phyloP scores from a whole-genome alignment of 2,329 filamentous ascomycete species.

The Alternaria sp. region DNA sequence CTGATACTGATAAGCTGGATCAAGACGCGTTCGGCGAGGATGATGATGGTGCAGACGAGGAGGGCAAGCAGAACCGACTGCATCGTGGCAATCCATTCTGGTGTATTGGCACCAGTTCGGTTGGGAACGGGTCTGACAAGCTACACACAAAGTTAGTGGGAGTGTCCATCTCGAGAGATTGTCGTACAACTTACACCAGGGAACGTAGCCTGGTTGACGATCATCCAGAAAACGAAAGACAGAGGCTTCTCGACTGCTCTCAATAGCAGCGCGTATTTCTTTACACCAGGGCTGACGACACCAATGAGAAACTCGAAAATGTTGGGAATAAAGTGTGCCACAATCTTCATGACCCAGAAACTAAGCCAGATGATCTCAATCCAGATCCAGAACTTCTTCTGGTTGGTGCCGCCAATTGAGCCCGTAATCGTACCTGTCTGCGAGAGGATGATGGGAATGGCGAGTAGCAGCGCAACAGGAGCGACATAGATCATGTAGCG shows the following conservation, averaged over 20 bases:
- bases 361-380: conserved; percentile 70
- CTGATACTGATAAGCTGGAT: conserved; percentile 85
- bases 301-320: conserved; percentile 69
- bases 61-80: conserved; percentile 71
- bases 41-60: conserved; percentile 73
- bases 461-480: conserved; percentile 65
- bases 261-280: conserved; percentile 69
- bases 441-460: conserved; percentile 70
- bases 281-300: conserved; percentile 69
- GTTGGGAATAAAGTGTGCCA: conserved; percentile 66
- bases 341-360: conserved; percentile 69
- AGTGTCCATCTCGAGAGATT: neutral
- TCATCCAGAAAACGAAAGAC: conserved; percentile 67
- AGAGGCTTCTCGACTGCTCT: conserved; percentile 67
- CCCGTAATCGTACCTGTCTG: conserved; percentile 54
- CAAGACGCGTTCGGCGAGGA: conserved; percentile 78
- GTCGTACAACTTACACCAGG: conserved; percentile 48
- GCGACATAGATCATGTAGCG: conserved; percentile 70
- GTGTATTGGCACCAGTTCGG: conserved; percentile 11
- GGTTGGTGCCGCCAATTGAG: conserved; percentile 63
- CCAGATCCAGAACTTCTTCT: conserved; percentile 71
- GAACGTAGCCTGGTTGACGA: conserved; percentile 68
- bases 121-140: conserved; percentile 26
- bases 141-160: conserved; percentile 5
- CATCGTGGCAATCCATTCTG: conserved; percentile 64